These are phyloP conservation scores for Neocucurbitaria cava DNA, from an alignment of 2,329 filamentous ascomycete genomes.

Conservation along the genomic window DNA sequence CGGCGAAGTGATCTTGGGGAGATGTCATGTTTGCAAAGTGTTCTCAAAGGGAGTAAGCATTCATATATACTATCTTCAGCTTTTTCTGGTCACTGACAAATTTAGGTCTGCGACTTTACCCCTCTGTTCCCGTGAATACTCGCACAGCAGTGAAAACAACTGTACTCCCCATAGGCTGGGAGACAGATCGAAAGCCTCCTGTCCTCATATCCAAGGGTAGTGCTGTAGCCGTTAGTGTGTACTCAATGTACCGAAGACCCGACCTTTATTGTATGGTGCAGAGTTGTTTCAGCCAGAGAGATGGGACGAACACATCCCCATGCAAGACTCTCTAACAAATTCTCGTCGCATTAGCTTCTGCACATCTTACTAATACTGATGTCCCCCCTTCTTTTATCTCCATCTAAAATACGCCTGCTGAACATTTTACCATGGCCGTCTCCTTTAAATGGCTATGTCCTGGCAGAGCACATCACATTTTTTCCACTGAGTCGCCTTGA, in stretches of 20 bases:
- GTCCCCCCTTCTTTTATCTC: no score
- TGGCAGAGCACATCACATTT: no score
- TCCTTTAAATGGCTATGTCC: no score
- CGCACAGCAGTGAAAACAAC: slow-evolving; percentile 30
- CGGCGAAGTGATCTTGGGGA: slow-evolving; percentile 52
- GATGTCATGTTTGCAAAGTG: slow-evolving; percentile 31
- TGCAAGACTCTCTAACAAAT: no score
- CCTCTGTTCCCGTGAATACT: slow-evolving; percentile 34
- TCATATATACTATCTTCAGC: not conserved
- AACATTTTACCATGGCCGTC: no score
- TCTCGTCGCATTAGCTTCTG: no score
- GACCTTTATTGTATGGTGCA: slow-evolving; percentile 27
- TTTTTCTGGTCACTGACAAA: slow-evolving; percentile 31
- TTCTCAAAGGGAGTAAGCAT: slow-evolving; percentile 50
- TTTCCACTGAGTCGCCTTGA: no score
- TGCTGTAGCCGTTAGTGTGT: slow-evolving; percentile 24
- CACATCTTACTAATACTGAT: no score
- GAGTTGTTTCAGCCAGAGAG: slow-evolving; percentile 20
- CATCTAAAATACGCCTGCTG: no score
- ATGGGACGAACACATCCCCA: slow-evolving; percentile 5
- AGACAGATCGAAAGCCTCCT: slow-evolving; percentile 29
- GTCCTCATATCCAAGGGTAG: slow-evolving; percentile 38
- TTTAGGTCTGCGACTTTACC: slow-evolving; percentile 35
- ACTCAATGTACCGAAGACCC: slow-evolving; percentile 25
- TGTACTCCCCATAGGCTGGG: slow-evolving; percentile 36